Percentiles rank a stretch among this genome's conserved stretches.
These are phyloP conservation scores for Aspergillus tanneri DNA, from an alignment of 2,329 filamentous ascomycete species.

Conservation along the genomic window DNA sequence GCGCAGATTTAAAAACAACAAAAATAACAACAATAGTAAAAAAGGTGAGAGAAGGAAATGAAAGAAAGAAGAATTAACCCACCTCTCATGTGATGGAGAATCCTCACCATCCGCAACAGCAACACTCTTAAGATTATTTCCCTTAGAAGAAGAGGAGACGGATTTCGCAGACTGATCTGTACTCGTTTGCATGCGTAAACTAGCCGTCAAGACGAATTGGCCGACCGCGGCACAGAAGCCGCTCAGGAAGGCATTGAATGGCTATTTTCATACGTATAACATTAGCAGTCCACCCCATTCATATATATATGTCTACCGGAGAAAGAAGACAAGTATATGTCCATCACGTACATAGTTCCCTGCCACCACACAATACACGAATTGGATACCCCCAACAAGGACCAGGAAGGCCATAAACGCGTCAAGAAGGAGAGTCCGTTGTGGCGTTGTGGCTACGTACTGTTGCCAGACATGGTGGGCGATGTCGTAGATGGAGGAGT, in stretches of 20 bases:
- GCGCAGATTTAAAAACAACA: not conserved
- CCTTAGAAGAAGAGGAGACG: constrained; percentile 51
- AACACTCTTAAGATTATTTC: constrained; percentile 25
- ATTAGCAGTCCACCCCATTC: constrained; percentile 2
- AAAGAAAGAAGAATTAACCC: constrained; percentile 15
- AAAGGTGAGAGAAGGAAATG: not conserved
- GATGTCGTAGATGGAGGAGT: constrained; percentile 56
- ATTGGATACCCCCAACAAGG: constrained; percentile 83
- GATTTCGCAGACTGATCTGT: constrained; percentile 21
- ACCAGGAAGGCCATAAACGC: constrained; percentile 86
- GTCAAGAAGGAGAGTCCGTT: constrained; percentile 89
- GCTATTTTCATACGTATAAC: constrained; percentile 53
- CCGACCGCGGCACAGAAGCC: constrained; percentile 94
- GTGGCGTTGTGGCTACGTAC: constrained; percentile 78
- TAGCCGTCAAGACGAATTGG: constrained; percentile 93
- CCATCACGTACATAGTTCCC: constrained; percentile 84
- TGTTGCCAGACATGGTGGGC: constrained; percentile 69
- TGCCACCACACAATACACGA: constrained; percentile 84
- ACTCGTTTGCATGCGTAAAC: constrained; percentile 87
- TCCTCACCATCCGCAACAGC: constrained; percentile 13
- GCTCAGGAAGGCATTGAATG: constrained; percentile 97
- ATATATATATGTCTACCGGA: not conserved
- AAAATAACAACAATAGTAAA: constrained; percentile 6
- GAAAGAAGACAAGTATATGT: not conserved
- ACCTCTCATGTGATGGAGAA: constrained; percentile 46